Base-by-base conservation (phyloP, 192 early-diverging fungal genomes). In the Coemansia sp. region DNA sequence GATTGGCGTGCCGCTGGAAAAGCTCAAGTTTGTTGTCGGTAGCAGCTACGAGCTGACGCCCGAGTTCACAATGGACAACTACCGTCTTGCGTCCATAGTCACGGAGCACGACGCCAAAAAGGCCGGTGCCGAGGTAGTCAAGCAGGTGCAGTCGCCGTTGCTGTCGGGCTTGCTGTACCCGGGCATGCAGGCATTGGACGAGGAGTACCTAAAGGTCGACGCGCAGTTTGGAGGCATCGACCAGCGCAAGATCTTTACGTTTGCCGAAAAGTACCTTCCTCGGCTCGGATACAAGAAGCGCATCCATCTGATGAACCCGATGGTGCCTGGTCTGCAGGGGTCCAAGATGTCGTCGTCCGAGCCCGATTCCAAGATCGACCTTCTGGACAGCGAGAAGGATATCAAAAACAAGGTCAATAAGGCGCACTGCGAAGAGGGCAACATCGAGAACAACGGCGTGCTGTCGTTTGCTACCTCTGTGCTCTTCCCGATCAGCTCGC, bases 171-270 rank as follows among this genome's bases (percentile, higher is more conserved):
- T 99, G 66, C 85, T 99, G 64, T 99, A 99, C 88, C 97, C 97
- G 11, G 89, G 94, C 29, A 90, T 99, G 85, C 97, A 99, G 81
- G 94, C 94, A 48, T 83, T 99, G 57, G 97, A 99, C 72, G 97
- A 99, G 84, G 92, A 99, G 83, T 95, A 97, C 83, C 87, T 99
- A 45, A 83, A 87, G 28, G 92, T 94, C 20, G 97, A 99, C 74
- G 90, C 89, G 48, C 97, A 99, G 81, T 95, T 93, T 75, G 97
- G 97, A 32, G 97, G 97, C 48, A 92, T 96, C 8, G 97, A 99
- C 81, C 97, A 99, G 83, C 92, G 97, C 79, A 99, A 99, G 89
- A 99, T 99, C 75, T 99, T 99, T 78, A 90, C 93, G 6, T 90
- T 95, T 84, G 97, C 97, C 25, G 93, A 96, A 83, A 94, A 96